A percentile compares a stretch with the other conserved stretches of the same genome.
Evolutionary conservation across 345 rosid species (phyloP).

Genomic region (Psidium friedrichsthalianum): DNA sequence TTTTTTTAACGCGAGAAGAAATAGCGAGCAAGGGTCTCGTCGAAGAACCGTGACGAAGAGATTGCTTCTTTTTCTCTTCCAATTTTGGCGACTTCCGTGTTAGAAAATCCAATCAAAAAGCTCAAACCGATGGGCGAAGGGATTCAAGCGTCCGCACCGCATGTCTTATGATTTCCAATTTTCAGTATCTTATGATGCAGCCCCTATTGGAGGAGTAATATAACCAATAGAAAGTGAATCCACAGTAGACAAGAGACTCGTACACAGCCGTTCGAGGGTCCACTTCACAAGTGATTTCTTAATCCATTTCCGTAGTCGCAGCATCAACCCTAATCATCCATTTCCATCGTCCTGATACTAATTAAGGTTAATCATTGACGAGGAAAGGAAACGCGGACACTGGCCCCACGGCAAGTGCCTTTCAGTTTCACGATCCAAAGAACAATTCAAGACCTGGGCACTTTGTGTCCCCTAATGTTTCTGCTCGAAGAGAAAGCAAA

Average conservation of each 20-base stretch:
- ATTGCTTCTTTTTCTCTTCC: too few relatives aligned
- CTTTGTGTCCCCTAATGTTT: not conserved
- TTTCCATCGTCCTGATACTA: not conserved
- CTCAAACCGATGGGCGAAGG: accelerated
- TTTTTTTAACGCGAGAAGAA: too few relatives aligned
- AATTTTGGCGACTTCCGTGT: too few relatives aligned
- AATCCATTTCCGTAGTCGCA: not conserved
- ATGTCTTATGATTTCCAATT: too few relatives aligned
- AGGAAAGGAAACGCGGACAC: not conserved
- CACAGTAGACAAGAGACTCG: not conserved
- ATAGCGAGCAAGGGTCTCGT: not conserved
- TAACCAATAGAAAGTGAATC: not conserved
- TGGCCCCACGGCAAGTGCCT: not conserved
- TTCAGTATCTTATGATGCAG: not conserved
- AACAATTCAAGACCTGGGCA: not conserved
- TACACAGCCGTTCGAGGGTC: not conserved
- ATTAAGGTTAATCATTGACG: not conserved
- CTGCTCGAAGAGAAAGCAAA: not conserved
- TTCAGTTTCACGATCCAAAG: not conserved
- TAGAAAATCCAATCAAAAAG: too few relatives aligned
- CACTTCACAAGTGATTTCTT: not conserved
- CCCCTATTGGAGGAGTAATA: not conserved
- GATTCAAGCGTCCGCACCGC: too few relatives aligned
- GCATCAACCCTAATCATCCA: not conserved
- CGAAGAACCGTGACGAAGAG: too few relatives aligned